Conservation (phyloP, 257 asterid species). For the Haberlea rhodopensis region DNA sequence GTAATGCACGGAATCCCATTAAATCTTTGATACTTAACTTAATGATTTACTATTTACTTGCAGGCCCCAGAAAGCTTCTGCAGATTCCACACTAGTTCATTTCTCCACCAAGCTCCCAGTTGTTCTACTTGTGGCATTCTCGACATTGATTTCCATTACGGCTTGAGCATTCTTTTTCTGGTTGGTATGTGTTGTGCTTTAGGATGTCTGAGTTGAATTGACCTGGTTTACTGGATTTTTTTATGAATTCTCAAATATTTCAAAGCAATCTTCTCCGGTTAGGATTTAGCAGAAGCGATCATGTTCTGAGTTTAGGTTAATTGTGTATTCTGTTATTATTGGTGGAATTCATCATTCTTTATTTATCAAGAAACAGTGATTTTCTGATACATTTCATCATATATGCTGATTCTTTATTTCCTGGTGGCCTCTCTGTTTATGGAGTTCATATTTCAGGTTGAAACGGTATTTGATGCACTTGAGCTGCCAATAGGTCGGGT, state of each 20-base stretch:
- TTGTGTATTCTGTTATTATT: background rate
- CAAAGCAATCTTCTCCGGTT: slow-evolving; percentile 18
- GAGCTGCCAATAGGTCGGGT: too few relatives aligned
- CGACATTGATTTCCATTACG: slow-evolving; percentile 22
- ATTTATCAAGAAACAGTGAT: background rate
- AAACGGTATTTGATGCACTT: too few relatives aligned
- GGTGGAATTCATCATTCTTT: slow-evolving; percentile 17
- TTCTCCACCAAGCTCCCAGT: slow-evolving; percentile 31
- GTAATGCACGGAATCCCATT: background rate
- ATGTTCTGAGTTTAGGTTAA: slow-evolving; percentile 15
- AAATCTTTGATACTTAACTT: background rate
- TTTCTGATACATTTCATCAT: background rate
- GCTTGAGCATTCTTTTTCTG: slow-evolving; percentile 12
- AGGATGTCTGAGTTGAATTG: slow-evolving; percentile 11
- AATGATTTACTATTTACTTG: slow-evolving; percentile 21
- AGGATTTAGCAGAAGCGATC: slow-evolving; percentile 23
- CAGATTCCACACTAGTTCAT: slow-evolving; percentile 36
- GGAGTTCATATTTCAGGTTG: background rate
- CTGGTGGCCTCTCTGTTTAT: background rate
- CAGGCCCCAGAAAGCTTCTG: slow-evolving; percentile 65
- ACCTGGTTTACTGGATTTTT: slow-evolving; percentile 3
- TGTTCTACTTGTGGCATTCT: slow-evolving; percentile 32
- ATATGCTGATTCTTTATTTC: background rate
- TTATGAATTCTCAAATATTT: background rate
- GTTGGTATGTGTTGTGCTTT: slow-evolving; percentile 19